Evolutionary conservation across 1,284 basidiomycete species (phyloP), one percentile per base, ranked within the genome.

Genomic region (Trichosporon sp.): DNA sequence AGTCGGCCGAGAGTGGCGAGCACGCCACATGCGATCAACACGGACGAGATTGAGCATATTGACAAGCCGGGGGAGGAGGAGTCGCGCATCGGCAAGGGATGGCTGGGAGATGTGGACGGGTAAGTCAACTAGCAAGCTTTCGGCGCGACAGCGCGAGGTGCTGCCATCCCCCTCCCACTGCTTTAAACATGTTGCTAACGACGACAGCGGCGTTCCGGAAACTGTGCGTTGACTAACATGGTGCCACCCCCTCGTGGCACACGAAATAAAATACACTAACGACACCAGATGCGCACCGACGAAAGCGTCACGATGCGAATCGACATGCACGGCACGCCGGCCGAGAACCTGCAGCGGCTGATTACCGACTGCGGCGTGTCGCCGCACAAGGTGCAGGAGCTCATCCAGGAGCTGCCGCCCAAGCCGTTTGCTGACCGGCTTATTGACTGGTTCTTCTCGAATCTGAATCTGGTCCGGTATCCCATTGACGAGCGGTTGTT

Each of bases 401-500:
- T 96, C n/a, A 86, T 96, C 46, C 90, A 92, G 79, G 93, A 96
- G 78, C 87, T 96, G 48, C 94, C 94, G 32, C 90, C 91, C 1
- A 88, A 89, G 71, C 86, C 89, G 69, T 87, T 90, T 51, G 90
- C 91, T 4, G 90, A 92, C 76, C 88, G 88, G 38, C 88, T 85
- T 10, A 79, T 85, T 54, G 81, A 85, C 73, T 85, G 80, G 80
- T 85, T 82, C 74, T 85, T 85, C 71, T 70, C 68, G n/a, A 76
- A 80, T 77, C 94, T 95, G 82, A 97, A 97, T 80, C 94, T 92
- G 88, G 94, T 94, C n/a, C 89, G 94, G 51, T 95, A 96, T 82
- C 94, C 94, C 37, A 89, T 97, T 38, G 93, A 93, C 64, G 94
- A 96, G 75, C 88, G 88, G 65, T 90, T 93, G 70, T 97, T 97